Evolutionary conservation across 495 filamentous ascomycete genomes (phyloP).

Genomic region (Talaromyces thailandensis): DNA sequence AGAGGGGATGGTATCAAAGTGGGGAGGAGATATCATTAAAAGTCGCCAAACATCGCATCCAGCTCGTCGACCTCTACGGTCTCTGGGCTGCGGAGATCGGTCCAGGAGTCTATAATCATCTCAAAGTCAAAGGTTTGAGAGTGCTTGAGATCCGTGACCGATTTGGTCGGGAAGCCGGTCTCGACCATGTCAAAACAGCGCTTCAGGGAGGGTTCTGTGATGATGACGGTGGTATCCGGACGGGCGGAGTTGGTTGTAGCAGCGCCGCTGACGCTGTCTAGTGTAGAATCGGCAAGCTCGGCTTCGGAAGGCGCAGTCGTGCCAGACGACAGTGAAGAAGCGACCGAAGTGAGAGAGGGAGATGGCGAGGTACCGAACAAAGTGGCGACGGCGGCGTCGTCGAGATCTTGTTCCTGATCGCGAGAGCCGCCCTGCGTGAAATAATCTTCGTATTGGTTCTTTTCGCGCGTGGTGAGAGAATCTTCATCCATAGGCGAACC

Average conservation of each 20-base stretch:
- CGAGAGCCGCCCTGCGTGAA: conserved; percentile 26
- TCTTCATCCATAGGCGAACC: conserved; percentile 27
- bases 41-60: conserved; percentile 67
- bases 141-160: conserved; percentile 21
- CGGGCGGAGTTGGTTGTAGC: neutral
- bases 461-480: conserved; percentile 23
- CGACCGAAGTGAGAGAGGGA: conserved; percentile 36
- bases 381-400: conserved; percentile 28
- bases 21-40: conserved; percentile 17
- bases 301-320: conserved; percentile 30
- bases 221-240: conserved; percentile 7
- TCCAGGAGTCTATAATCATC: conserved; percentile 32
- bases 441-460: conserved; percentile 31
- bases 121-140: conserved; percentile 16
- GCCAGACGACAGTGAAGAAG: conserved; percentile 40
- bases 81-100: conserved; percentile 75
- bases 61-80: conserved; percentile 87
- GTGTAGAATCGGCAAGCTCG: conserved; percentile 6
- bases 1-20: neutral
- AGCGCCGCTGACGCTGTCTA: neutral
- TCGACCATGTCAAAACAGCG: conserved; percentile 38
- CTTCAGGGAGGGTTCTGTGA: conserved; percentile 29
- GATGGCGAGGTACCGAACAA: conserved; percentile 39
- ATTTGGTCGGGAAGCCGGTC: conserved; percentile 39
- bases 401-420: conserved; percentile 19